Percentiles rank a stretch among this genome's conserved stretches.
Conservation (phyloP, 164 flowering plant genomes). For the Umbilicus rupestris region DNA sequence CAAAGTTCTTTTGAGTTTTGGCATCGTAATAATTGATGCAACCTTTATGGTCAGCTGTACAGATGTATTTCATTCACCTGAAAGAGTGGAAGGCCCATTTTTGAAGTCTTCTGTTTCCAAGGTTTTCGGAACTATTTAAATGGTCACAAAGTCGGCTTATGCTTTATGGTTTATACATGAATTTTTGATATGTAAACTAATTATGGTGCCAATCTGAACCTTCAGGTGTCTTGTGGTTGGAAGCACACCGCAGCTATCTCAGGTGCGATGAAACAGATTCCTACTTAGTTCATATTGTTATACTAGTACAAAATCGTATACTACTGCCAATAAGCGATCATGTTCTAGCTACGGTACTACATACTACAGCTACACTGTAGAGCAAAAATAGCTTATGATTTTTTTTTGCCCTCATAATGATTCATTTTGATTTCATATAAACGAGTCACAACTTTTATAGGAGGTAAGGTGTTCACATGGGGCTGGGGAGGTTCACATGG, state of each 20-base stretch:
- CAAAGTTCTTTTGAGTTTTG: background rate
- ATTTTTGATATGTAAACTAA: background rate
- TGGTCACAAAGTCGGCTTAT: background rate
- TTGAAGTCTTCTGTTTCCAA: conserved; percentile 36
- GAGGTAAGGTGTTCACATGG: conserved; percentile 79
- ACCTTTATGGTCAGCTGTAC: conserved; percentile 37
- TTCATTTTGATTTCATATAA: background rate
- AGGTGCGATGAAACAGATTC: conserved; percentile 31
- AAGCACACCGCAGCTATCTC: conserved; percentile 95
- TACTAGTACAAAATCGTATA: no score
- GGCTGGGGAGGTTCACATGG: conserved; percentile 99
- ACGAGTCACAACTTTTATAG: conserved; percentile 23
- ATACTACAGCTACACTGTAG: background rate
- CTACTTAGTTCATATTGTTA: background rate
- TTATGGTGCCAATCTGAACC: background rate
- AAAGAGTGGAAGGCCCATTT: conserved; percentile 76
- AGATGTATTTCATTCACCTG: conserved; percentile 43
- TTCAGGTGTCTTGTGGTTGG: conserved; percentile 96
- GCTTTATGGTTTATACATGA: background rate
- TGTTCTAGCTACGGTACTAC: no score
- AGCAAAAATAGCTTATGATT: no score
- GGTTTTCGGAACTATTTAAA: conserved; percentile 27
- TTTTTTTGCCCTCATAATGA: background rate
- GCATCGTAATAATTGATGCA: background rate
- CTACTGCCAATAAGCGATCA: no score